Evolutionary conservation across 768 basidiomycete species (phyloP).

Genomic region (Kondoa subrosea): DNA sequence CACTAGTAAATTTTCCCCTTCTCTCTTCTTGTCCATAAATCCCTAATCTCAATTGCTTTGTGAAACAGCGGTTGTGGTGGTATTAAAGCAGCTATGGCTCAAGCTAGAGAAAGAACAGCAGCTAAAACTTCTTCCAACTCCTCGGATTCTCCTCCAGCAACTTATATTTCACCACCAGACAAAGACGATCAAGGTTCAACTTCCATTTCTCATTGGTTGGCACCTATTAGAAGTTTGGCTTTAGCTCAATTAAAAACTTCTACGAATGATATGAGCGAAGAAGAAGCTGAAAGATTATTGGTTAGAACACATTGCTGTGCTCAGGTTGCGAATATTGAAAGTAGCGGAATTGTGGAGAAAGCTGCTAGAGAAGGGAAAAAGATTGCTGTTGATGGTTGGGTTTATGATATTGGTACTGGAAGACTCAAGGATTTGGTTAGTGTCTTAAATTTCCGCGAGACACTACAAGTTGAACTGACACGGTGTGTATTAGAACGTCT

Average conservation of each 20-base stretch:
- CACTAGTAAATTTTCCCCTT: constrained; percentile 6
- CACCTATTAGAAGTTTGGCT: constrained; percentile 13
- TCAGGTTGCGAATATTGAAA: constrained; percentile 18
- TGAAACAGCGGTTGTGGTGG: constrained; percentile 14
- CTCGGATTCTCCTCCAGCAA: background rate
- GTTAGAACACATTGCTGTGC: constrained; percentile 13
- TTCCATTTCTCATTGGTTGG: constrained; percentile 14
- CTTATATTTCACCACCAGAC: background rate
- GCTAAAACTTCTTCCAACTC: background rate
- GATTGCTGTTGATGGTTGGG: constrained; percentile 16
- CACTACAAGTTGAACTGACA: no score
- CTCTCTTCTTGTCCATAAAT: background rate
- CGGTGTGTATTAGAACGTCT: no score
- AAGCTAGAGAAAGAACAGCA: constrained; percentile 10
- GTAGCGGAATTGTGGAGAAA: constrained; percentile 12
- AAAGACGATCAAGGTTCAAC: constrained; percentile 12
- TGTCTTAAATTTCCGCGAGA: no score
- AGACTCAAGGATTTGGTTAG: constrained; percentile 13
- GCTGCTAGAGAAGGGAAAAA: constrained; percentile 13
- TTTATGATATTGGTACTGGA: constrained; percentile 17
- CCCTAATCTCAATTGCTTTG: background rate
- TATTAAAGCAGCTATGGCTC: constrained; percentile 17
- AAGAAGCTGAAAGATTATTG: constrained; percentile 5
- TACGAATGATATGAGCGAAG: background rate
- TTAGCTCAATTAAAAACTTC: constrained; percentile 12